These are phyloP conservation scores for Mallotus nudiflorus DNA, from an alignment of 345 rosid genomes.

Conservation along the genomic window DNA sequence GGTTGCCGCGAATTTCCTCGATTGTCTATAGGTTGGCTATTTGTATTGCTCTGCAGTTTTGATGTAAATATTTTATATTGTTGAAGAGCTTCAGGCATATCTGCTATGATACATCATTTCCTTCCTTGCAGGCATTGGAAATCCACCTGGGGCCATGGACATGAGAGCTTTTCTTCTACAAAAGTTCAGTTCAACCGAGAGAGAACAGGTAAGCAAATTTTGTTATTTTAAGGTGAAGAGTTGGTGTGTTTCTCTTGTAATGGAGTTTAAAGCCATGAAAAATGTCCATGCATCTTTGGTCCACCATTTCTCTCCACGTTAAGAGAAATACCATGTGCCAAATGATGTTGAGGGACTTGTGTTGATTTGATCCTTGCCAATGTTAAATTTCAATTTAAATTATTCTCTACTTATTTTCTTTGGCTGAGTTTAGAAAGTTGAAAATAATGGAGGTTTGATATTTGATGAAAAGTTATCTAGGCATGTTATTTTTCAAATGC, in stretches of 20 bases:
- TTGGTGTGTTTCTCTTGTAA: background rate
- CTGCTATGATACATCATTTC: background rate
- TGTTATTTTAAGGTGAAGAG: background rate
- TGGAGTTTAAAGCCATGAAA: background rate
- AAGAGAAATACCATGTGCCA: background rate
- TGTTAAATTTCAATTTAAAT: too few species aligned
- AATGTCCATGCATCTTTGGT: background rate
- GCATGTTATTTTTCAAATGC: too few species aligned
- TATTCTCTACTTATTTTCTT: too few species aligned
- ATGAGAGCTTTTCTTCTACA: conserved; percentile 89
- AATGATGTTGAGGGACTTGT: too few species aligned
- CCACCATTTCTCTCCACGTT: background rate
- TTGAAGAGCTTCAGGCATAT: conserved; percentile 2
- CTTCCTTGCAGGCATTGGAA: conserved; percentile 67
- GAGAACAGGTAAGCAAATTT: conserved; percentile 48
- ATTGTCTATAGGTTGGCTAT: conserved; percentile 59
- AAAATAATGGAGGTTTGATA: too few species aligned
- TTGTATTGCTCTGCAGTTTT: background rate
- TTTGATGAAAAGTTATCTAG: too few species aligned
- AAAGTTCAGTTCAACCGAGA: conserved; percentile 70
- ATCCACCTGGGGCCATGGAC: conserved; percentile 91
- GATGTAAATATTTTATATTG: background rate
- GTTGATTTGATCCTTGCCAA: too few species aligned
- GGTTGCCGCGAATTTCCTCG: conserved; percentile 75
- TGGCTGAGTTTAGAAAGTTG: too few species aligned